Evolutionary conservation across 129 eudicot genomes (phyloP).

Genomic region (Helianthus annuus): DNA sequence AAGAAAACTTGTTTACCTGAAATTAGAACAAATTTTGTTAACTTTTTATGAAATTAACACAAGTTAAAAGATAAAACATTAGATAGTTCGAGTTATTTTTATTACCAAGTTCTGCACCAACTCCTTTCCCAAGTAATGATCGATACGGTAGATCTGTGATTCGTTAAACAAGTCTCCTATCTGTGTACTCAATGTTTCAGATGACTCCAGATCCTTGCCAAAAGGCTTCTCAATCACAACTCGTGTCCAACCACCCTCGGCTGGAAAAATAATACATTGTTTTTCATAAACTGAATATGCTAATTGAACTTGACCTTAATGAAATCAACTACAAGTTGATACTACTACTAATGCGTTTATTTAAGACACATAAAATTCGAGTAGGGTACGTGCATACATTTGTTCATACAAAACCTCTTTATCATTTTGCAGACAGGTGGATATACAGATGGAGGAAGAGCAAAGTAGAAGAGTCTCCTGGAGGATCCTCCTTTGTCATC

Average conservation of each 20-base stretch:
- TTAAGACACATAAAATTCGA: not conserved
- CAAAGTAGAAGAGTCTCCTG: constrained; percentile 90
- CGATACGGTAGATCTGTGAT: constrained; percentile 87
- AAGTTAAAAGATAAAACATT: not conserved
- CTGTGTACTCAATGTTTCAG: constrained; percentile 83
- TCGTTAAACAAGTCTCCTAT: constrained; percentile 90
- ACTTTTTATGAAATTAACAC: not conserved
- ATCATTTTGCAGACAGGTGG: constrained; percentile 97
- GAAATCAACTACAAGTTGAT: constrained; percentile 35
- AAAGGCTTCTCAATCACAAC: constrained; percentile 97
- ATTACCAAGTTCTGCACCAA: constrained; percentile 95
- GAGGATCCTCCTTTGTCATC: constrained; percentile 58
- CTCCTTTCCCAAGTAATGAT: constrained; percentile 95
- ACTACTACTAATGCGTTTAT: not conserved
- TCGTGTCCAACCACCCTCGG: constrained; percentile 96
- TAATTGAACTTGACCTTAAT: not conserved
- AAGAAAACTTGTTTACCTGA: not conserved
- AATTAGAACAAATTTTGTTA: not conserved
- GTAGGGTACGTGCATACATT: constrained; percentile 53
- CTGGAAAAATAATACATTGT: constrained; percentile 35
- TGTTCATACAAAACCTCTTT: constrained; percentile 61
- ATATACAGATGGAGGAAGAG: constrained; percentile 99
- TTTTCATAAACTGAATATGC: not conserved
- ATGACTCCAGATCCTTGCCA: constrained; percentile 81
- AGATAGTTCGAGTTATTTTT: not conserved